Conservation (phyloP, 164 flowering plant species). For the Tinospora cordifolia region DNA sequence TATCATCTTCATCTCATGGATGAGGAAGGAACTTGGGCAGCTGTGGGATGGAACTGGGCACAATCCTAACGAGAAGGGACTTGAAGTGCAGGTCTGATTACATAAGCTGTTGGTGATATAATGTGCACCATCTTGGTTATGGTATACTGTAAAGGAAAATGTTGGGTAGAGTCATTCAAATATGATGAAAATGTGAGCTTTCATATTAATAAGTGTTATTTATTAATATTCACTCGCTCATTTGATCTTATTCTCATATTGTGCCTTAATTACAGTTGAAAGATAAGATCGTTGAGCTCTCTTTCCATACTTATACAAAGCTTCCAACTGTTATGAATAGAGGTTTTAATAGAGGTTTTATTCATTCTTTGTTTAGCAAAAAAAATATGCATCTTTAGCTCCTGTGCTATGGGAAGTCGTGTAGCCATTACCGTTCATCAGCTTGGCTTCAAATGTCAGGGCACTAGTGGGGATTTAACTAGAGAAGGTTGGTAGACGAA, state of each 20-base stretch:
- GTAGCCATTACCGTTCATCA: no score
- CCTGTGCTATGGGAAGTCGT: no score
- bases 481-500: no score
- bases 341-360: no score
- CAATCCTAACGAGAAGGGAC: conserved; percentile 42
- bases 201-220: background rate
- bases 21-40: conserved; percentile 58
- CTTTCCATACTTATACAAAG: background rate
- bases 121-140: background rate
- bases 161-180: background rate
- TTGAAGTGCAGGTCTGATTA: conserved; percentile 40
- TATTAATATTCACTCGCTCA: background rate
- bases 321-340: no score
- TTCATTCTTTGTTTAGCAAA: no score
- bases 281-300: background rate
- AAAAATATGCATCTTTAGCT: no score
- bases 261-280: background rate
- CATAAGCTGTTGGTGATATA: background rate
- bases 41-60: conserved; percentile 71
- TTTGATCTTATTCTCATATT: background rate
- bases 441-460: no score
- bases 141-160: background rate
- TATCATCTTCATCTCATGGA: conserved; percentile 61
- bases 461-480: no score
- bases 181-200: background rate